Conservation (phyloP, 495 filamentous ascomycete species). For the Talaromyces thailandensis region DNA sequence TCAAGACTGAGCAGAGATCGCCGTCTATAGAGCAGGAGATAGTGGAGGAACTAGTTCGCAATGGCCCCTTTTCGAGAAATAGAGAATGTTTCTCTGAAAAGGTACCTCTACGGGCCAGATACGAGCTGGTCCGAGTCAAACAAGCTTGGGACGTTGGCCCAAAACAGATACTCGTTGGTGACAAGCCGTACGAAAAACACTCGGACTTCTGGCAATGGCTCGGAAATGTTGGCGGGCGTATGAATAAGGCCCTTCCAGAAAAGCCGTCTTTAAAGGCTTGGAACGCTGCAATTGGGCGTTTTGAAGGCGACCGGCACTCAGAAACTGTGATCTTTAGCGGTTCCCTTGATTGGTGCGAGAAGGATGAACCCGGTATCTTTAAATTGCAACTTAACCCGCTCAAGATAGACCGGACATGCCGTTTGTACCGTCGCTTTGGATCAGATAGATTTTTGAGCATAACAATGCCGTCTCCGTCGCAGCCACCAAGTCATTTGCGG, state of each 20-base stretch:
- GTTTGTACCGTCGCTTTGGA: slow-evolving; percentile 39
- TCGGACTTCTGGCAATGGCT: slow-evolving; percentile 32
- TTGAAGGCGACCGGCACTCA: slow-evolving; percentile 24
- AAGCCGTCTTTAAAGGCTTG: slow-evolving; percentile 29
- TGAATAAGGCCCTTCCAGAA: slow-evolving; percentile 25
- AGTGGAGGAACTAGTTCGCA: slow-evolving; percentile 16
- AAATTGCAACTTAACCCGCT: slow-evolving; percentile 32
- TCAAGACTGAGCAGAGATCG: neutral
- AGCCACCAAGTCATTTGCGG: slow-evolving; percentile 27
- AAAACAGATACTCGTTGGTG: slow-evolving; percentile 19
- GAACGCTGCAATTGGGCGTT: slow-evolving; percentile 27
- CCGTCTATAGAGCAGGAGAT: slow-evolving; percentile 15
- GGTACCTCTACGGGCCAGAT: slow-evolving; percentile 32
- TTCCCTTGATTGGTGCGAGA: slow-evolving; percentile 28
- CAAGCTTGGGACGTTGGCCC: slow-evolving; percentile 26
- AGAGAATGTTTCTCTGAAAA: slow-evolving; percentile 15
- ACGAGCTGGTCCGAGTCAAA: slow-evolving; percentile 34
- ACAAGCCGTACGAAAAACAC: slow-evolving; percentile 20
- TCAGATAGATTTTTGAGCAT: slow-evolving; percentile 38
- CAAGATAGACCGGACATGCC: slow-evolving; percentile 34
- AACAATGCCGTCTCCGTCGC: slow-evolving; percentile 26
- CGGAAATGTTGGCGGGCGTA: slow-evolving; percentile 18
- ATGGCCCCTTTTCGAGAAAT: slow-evolving; percentile 26
- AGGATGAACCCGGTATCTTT: slow-evolving; percentile 28
- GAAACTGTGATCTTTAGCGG: slow-evolving; percentile 35